Evolutionary conservation across 2,329 filamentous ascomycete species (phyloP).

Genomic region (Claviceps fusiformis): DNA sequence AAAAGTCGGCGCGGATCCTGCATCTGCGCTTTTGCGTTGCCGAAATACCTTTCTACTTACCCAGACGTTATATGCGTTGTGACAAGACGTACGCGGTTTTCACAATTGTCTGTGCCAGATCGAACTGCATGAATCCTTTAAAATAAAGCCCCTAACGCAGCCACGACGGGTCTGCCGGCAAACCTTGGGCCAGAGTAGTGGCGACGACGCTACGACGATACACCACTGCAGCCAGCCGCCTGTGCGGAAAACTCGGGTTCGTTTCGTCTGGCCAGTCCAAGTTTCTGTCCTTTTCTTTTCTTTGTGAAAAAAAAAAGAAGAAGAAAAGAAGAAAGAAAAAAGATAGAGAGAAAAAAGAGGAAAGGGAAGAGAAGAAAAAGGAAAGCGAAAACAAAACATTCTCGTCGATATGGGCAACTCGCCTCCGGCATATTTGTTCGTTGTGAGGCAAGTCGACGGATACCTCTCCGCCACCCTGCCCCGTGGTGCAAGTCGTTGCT

Average conservation of each 20-base stretch:
- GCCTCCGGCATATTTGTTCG: slow-evolving; percentile 28
- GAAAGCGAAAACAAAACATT: neutral
- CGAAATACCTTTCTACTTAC: no score
- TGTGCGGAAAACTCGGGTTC: neutral
- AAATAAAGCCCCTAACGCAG: no score
- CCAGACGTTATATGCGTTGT: neutral
- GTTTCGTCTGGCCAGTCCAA: neutral
- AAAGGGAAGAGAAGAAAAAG: no score
- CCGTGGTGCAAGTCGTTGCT: neutral
- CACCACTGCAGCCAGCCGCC: no score
- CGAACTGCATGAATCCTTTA: neutral
- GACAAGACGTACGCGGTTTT: neutral
- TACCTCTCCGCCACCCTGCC: neutral
- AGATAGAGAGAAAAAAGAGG: no score
- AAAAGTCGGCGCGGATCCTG: no score
- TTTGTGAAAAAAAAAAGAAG: no score
- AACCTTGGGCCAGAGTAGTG: neutral
- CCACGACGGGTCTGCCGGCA: neutral
- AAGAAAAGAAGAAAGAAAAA: no score
- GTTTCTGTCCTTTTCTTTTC: no score
- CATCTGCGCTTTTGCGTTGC: no score
- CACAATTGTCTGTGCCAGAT: neutral
- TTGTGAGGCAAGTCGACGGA: slow-evolving; percentile 23
- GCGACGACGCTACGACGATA: neutral
- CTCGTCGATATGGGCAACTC: slow-evolving; percentile 5